Evolutionary conservation across 2,329 filamentous ascomycete genomes (phyloP).

Genomic region (Corinectria fuckeliana): DNA sequence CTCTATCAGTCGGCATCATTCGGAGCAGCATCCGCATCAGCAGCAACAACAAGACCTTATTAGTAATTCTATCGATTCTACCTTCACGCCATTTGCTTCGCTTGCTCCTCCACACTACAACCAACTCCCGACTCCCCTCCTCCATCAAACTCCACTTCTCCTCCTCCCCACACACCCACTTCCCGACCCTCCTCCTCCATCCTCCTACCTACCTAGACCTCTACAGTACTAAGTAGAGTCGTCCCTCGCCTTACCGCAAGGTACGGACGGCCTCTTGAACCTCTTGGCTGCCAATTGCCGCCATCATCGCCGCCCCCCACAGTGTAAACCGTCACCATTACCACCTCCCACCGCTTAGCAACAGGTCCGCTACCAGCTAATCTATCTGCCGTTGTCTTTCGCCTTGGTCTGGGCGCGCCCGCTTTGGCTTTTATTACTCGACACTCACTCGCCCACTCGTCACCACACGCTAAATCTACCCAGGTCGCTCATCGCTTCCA

Average conservation of each 20-base stretch:
- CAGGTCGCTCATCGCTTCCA: background rate
- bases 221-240: too few species aligned
- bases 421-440: background rate
- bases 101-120: too few species aligned
- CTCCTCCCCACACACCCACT: constrained; percentile 4
- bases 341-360: background rate
- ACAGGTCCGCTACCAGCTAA: too few species aligned
- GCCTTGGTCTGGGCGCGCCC: constrained; percentile 1
- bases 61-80: background rate
- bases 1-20: background rate
- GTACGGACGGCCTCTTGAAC: constrained; percentile 5
- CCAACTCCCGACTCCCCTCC: background rate
- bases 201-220: background rate
- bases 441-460: background rate
- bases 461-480: background rate
- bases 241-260: too few species aligned
- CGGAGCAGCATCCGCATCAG: background rate
- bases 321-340: constrained; percentile 5
- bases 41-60: background rate
- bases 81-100: background rate
- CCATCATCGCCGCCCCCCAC: constrained; percentile 10
- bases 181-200: constrained; percentile 8
- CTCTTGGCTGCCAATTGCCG: constrained; percentile 12
- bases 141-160: constrained; percentile 8
- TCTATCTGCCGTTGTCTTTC: constrained; percentile 9